Evolutionary conservation across 495 filamentous ascomycete genomes (phyloP).

Genomic region (Achaetomiella virescens): DNA sequence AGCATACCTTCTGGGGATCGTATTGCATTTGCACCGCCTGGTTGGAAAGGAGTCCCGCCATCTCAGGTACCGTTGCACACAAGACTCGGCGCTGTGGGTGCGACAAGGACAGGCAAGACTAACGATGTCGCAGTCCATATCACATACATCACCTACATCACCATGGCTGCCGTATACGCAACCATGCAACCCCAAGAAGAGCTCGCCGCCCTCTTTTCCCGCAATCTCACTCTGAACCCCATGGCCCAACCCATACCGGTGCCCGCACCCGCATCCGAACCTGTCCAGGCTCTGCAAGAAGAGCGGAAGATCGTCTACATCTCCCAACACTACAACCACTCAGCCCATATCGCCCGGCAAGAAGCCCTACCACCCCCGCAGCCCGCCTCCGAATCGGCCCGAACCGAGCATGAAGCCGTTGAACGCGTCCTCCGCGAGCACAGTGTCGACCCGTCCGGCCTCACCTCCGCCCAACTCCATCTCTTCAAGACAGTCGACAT

Average conservation of each 20-base stretch:
- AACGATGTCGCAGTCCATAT: constrained; percentile 13
- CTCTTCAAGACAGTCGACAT: constrained; percentile 56
- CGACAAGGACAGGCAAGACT: neutral
- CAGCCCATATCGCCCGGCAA: constrained; percentile 46
- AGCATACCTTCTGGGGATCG: neutral
- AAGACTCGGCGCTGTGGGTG: neutral
- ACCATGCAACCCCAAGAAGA: constrained; percentile 56
- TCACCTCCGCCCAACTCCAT: constrained; percentile 53
- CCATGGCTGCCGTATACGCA: constrained; percentile 34
- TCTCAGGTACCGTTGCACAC: neutral
- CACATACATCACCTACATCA: too few species aligned
- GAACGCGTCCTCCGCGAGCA: constrained; percentile 38
- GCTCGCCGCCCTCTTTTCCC: constrained; percentile 59
- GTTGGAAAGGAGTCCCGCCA: too few species aligned
- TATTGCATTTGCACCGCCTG: too few species aligned
- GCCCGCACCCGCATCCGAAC: constrained; percentile 24
- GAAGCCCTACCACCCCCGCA: constrained; percentile 25
- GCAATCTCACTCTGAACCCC: constrained; percentile 52
- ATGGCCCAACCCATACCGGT: constrained; percentile 22
- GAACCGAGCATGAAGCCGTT: constrained; percentile 37
- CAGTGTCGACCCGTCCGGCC: constrained; percentile 47
- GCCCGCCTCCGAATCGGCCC: constrained; percentile 44
- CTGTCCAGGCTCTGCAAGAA: constrained; percentile 22
- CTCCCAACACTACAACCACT: constrained; percentile 72
- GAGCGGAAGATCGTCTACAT: constrained; percentile 53